Evolutionary conservation across 345 rosid genomes (phyloP).

Genomic region (Eucalyptus coolabah): DNA sequence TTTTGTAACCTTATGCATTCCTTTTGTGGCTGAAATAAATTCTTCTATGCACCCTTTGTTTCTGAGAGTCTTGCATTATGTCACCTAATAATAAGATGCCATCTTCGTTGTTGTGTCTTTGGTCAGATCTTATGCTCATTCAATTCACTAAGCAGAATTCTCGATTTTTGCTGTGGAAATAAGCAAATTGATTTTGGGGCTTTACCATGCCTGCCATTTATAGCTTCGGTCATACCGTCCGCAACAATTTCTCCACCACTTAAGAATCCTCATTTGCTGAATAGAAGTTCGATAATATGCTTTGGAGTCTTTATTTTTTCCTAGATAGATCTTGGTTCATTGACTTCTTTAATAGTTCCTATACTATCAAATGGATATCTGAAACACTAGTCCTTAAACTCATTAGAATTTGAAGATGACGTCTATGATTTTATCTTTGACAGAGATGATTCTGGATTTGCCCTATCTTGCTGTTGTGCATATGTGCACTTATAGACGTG

Average conservation of each 20-base stretch:
- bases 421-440: background rate
- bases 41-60: background rate
- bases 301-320: background rate
- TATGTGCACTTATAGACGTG: background rate
- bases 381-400: background rate
- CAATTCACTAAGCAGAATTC: background rate
- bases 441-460: background rate
- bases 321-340: background rate
- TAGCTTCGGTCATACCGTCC: background rate
- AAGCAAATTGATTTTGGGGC: background rate
- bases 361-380: background rate
- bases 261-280: background rate
- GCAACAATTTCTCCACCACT: background rate
- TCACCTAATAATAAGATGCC: background rate
- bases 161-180: background rate
- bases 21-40: background rate
- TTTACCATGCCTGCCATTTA: background rate
- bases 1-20: background rate
- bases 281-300: background rate
- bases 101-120: background rate
- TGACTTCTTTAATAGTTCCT: background rate
- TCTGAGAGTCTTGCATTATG: background rate
- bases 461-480: background rate
- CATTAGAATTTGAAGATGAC: background rate
- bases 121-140: background rate